Evolutionary conservation across 352 stramenopile genomes (phyloP), one percentile per base, ranked within the genome.

Genomic region (Globisporangium polare): DNA sequence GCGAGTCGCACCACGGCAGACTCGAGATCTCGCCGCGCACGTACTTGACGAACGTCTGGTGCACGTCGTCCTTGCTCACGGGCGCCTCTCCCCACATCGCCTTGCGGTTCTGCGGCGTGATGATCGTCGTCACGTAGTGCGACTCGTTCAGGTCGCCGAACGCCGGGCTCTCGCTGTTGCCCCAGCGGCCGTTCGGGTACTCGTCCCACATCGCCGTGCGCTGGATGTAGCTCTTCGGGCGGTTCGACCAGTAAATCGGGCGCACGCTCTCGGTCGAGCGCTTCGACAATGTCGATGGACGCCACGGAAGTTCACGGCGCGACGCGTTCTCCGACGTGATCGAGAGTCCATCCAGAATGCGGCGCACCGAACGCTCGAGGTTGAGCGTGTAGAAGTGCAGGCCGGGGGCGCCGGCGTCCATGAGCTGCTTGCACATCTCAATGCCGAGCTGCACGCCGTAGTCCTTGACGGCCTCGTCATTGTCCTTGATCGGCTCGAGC

Each of bases 171-270:
- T 97, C 89, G 39, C 84, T 95, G 76, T 98, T 97, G 42, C 96
- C 96, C 97, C 97, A 99, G 37, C 97, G 82, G 35, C 86, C 96
- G 72, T 97, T 99, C 73, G 81, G 96, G 80, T 99, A 98, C 64
- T 99, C 96, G 70, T 99, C 96, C 97, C 97, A 99, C 62, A 90
- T 89, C 60, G 97, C 92, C n/a, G 97, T 99, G 51, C 97, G 83
- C 71, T 97, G 84, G 22, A 99, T 77, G 80, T 99, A 99, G 64
- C 89, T 98, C 77, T 98, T 97, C 13, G 96, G 96, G 33, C 97
- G 90, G 76, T 99, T 99, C 12, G 96, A 97, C 97, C 97, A 99
- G 70, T 99, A 98, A 65, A 99, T 99, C 17, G 97, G 97, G 51
- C 97, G 92, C 52, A 99, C 88, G 45, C 70, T 90, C 61, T 94